phyloP scores from a whole-genome alignment of 163 green algal genomes.

The Chlorella variabilis region DNA sequence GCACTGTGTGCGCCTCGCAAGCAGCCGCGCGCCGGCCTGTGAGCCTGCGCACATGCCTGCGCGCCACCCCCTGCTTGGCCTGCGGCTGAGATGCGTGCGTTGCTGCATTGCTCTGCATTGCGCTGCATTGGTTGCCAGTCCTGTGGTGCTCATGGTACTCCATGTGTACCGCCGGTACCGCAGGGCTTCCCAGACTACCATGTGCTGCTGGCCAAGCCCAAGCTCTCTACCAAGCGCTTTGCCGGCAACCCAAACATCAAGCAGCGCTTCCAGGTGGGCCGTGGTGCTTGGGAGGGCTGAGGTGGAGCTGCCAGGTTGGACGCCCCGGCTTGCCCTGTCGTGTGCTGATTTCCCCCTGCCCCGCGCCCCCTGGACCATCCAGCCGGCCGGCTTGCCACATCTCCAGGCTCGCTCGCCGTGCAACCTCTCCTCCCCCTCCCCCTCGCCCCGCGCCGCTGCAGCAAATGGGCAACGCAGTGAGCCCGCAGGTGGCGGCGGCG shows the following conservation, averaged over 20 bases:
- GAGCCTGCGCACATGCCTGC: no score
- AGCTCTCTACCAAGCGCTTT: constrained; percentile 29
- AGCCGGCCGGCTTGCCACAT: no score
- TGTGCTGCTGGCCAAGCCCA: constrained; percentile 45
- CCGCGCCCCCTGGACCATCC: no score
- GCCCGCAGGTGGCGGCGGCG: constrained; percentile 64
- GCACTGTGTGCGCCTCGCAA: no score
- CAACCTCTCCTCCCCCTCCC: neutral
- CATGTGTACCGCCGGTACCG: neutral
- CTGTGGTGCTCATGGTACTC: neutral
- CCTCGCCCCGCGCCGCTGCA: no score
- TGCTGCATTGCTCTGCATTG: neutral
- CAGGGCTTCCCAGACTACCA: constrained; percentile 87
- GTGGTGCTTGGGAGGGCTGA: no score
- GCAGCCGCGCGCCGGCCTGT: no score
- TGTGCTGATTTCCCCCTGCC: neutral
- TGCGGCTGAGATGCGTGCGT: no score
- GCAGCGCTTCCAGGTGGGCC: constrained; percentile 50
- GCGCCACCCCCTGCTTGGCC: neutral
- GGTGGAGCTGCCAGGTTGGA: neutral
- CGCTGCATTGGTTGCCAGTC: neutral
- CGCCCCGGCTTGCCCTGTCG: no score
- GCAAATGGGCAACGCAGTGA: constrained; percentile 80
- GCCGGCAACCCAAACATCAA: constrained; percentile 41
- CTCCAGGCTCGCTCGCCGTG: no score